Base-by-base conservation (phyloP, 352 stramenopile species). In the Phytophthora lateralis region DNA sequence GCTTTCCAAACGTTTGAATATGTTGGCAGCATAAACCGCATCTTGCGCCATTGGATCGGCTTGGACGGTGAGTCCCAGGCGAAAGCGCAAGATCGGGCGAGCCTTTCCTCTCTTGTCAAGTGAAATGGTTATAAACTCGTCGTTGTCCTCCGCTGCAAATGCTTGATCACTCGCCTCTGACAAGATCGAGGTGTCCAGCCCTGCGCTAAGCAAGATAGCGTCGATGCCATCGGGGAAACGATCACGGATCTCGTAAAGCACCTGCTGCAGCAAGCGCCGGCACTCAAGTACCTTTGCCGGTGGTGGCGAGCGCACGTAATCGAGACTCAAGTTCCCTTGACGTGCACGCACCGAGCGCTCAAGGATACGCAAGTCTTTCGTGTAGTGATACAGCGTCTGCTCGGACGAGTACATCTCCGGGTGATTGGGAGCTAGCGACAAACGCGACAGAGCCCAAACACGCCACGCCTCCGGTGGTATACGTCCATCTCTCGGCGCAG, bases 331-430 rank as follows among this genome's bases (percentile, higher is more conserved):
- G 27, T 75, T 66, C 10, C 68, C 39, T 17, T 67, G 37, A 5
- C 75, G 63, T 32, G 80, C 76, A 11, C 55, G 42, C 9, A 80
- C 67, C 21, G 80, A 58, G 6, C 69, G 62, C 12, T 66, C 57
- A 21, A 89, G 70, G 18, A 80, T 76, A 18, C 56, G 51, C 26
- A 84, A 21, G 21, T 88, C 80, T 15, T 90, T 92, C 29, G 79
- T 85, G 68, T 92, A 90, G 20, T 92, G 83, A 41, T 90, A 92
- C 56, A 89, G 43, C 14, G 76, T 82, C 63, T 93, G 83, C 46
- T 86, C 78, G 15, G 55, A 60, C 20, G 73, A 73, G 62, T 93
- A 91, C 79, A 82, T 86, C 39, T 73, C 70, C 8, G 61, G 58
- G 48, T 93, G 83, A 35, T 73, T 69, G 2, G 83, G 83, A n/a